Conservation (phyloP, 495 filamentous ascomycete genomes). For the Acidiella bohemica region DNA sequence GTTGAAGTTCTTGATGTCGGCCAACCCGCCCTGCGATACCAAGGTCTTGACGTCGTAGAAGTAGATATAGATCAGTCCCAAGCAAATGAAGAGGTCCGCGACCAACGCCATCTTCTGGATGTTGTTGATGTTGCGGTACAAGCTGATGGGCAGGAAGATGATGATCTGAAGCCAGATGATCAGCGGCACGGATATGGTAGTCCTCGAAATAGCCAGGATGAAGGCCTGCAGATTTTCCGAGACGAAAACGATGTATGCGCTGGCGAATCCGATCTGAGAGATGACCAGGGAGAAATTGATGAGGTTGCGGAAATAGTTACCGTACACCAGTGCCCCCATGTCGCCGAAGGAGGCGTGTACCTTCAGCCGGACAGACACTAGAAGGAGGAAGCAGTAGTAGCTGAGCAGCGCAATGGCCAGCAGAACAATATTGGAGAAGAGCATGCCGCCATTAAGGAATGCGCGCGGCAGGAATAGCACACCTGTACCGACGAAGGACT, state of each 20-base stretch:
- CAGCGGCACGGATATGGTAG: slow-evolving; percentile 67
- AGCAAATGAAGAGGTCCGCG: slow-evolving; percentile 84
- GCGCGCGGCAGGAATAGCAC: slow-evolving; percentile 93
- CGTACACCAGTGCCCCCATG: slow-evolving; percentile 84
- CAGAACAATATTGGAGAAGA: slow-evolving; percentile 86
- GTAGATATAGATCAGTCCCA: slow-evolving; percentile 86
- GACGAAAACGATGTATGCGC: slow-evolving; percentile 97
- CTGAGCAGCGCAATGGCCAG: slow-evolving; percentile 69
- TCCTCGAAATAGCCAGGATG: slow-evolving; percentile 66
- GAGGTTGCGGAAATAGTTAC: slow-evolving; percentile 70
- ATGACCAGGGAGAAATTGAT: slow-evolving; percentile 86
- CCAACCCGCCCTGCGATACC: slow-evolving; percentile 53
- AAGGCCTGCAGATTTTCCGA: slow-evolving; percentile 93
- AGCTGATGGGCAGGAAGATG: slow-evolving; percentile 81
- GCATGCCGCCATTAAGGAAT: slow-evolving; percentile 89
- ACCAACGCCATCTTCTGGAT: slow-evolving; percentile 67
- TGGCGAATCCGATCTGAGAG: slow-evolving; percentile 88
- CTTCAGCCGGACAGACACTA: slow-evolving; percentile 73
- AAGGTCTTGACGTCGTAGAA: slow-evolving; percentile 91
- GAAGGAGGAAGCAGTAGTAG: slow-evolving; percentile 91
- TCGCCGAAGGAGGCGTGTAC: slow-evolving; percentile 89
- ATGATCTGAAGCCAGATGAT: slow-evolving; percentile 88
- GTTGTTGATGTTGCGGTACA: slow-evolving; percentile 92
- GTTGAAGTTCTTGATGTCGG: slow-evolving; percentile 83
- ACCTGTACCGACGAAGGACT: slow-evolving; percentile 94